These are phyloP conservation scores for Hordeum pubiflorum DNA, from an alignment of 202 grass and related monocot species.

Conservation along the genomic window DNA sequence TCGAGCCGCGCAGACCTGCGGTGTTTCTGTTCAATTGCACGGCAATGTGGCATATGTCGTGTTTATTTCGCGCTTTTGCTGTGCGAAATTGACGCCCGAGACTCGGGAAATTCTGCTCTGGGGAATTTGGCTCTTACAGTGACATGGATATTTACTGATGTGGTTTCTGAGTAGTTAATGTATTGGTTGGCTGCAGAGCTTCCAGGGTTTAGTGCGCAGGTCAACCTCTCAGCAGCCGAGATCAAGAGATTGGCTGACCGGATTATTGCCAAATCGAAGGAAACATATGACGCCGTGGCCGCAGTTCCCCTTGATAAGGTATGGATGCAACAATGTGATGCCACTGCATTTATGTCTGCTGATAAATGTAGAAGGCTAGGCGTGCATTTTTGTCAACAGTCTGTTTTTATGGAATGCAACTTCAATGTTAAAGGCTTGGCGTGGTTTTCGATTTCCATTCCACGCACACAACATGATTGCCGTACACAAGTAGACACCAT, in stretches of 20 bases:
- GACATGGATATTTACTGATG: background rate
- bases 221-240: slow-evolving; percentile 63
- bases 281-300: slow-evolving; percentile 72
- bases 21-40: background rate
- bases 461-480: background rate
- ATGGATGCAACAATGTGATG: slow-evolving; percentile 8
- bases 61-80: background rate
- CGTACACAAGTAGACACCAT: background rate
- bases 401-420: background rate
- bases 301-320: slow-evolving; percentile 80
- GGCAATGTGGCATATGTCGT: slow-evolving; percentile 6
- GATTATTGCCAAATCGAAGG: slow-evolving; percentile 71
- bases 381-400: background rate
- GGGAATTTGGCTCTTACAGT: background rate
- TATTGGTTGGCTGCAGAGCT: slow-evolving; percentile 46
- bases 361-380: background rate
- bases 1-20: background rate
- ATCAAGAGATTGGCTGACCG: slow-evolving; percentile 57
- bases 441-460: background rate
- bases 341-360: slow-evolving; percentile 7
- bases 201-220: slow-evolving; percentile 56
- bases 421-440: background rate
- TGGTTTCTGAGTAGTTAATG: slow-evolving; percentile 15
- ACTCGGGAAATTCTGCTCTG: background rate
- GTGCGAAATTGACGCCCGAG: background rate